Percentiles rank a stretch among this genome's conserved stretches.
These are phyloP conservation scores for Castanea mollissima DNA, from an alignment of 306 rosid species.

Conservation along the genomic window DNA sequence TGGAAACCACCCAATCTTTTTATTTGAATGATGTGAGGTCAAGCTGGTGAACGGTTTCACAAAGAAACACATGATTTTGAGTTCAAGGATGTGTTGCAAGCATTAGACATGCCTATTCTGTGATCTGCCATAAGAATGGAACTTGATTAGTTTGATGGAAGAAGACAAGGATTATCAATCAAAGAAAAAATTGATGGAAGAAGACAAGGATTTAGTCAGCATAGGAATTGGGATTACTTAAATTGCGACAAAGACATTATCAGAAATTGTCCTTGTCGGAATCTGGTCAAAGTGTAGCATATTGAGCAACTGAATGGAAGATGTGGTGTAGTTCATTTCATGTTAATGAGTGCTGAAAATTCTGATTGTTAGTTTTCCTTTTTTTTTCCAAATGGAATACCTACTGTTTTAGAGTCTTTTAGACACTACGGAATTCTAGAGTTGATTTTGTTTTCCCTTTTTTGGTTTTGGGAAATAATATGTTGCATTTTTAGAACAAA, in stretches of 20 bases:
- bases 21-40: conserved; percentile 72
- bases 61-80: conserved; percentile 77
- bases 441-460: no score
- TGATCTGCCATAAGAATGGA: conserved; percentile 26
- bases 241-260: neutral
- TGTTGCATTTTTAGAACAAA: no score
- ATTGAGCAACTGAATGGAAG: neutral
- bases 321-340: neutral
- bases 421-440: neutral
- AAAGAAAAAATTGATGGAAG: no score
- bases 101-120: conserved; percentile 66
- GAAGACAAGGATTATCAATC: neutral
- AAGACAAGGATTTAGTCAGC: neutral
- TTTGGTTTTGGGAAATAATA: no score
- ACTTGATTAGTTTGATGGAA: no score
- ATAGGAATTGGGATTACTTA: neutral
- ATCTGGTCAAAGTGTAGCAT: neutral
- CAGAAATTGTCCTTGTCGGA: neutral
- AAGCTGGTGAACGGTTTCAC: conserved; percentile 82
- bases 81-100: conserved; percentile 86
- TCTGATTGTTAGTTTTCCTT: neutral
- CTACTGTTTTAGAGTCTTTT: neutral
- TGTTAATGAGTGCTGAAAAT: neutral
- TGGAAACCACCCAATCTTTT: conserved; percentile 79
- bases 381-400: neutral